These are phyloP conservation scores for Asterella californica DNA, from an alignment of 225 moss, liverwort and hornwort genomes.

Conservation along the genomic window DNA sequence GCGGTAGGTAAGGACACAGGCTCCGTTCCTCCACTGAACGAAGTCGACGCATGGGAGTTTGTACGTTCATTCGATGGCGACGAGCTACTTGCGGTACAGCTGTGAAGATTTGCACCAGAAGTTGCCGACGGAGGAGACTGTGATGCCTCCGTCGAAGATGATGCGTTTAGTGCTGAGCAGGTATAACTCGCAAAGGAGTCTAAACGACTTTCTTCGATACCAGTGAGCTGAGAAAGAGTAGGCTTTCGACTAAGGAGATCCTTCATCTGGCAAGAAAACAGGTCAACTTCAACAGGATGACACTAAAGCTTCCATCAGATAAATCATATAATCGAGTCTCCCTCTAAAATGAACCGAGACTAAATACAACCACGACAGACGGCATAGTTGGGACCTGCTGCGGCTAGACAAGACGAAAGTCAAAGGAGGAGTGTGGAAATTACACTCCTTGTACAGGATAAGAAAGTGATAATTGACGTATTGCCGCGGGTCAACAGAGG, in stretches of 20 bases:
- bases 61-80: background rate
- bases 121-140: constrained; percentile 1
- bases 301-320: no score
- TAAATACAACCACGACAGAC: no score
- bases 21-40: background rate
- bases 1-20: constrained; percentile 7
- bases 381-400: no score
- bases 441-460: no score
- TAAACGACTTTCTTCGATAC: constrained; percentile 34
- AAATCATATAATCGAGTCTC: no score
- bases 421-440: no score
- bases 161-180: constrained; percentile 21
- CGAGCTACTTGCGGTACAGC: background rate
- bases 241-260: constrained; percentile 29
- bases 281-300: no score
- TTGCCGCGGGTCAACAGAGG: no score
- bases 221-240: constrained; percentile 33
- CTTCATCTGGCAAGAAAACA: constrained; percentile 28
- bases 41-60: background rate
- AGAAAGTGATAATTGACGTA: no score
- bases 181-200: constrained; percentile 33
- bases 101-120: background rate
- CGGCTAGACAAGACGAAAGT: no score
- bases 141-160: constrained; percentile 7
- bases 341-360: no score